phyloP scores from a whole-genome alignment of 202 grass and related monocot genomes.

The Carex arenaria region DNA sequence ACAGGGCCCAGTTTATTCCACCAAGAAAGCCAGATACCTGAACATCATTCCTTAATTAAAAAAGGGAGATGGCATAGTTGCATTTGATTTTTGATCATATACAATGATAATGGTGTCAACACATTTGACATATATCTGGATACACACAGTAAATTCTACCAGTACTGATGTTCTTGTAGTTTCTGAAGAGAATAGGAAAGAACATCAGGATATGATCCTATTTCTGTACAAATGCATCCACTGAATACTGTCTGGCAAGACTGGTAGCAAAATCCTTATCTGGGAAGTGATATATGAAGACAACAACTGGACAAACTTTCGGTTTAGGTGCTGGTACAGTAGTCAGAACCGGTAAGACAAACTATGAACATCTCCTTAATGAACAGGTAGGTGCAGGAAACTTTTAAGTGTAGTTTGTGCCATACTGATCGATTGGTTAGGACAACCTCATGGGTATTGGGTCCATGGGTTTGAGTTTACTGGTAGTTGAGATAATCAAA shows the following conservation, averaged over 20 bases:
- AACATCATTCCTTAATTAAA: slow-evolving; percentile 1
- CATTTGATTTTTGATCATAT: slow-evolving; percentile 2
- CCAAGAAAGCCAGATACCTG: slow-evolving; percentile 91
- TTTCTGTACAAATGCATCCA: neutral
- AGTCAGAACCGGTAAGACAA: neutral
- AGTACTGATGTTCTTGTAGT: neutral
- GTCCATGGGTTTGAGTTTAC: neutral
- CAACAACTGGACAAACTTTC: neutral
- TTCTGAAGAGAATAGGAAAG: neutral
- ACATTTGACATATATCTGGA: neutral
- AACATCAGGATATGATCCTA: neutral
- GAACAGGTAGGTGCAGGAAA: neutral
- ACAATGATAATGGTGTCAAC: slow-evolving; percentile 2
- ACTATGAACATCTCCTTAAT: neutral
- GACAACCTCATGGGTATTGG: neutral
- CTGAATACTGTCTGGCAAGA: neutral
- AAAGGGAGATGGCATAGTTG: neutral
- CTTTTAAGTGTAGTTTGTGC: neutral
- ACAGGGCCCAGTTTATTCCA: slow-evolving; percentile 99
- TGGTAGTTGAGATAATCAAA: neutral
- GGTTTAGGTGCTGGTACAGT: neutral
- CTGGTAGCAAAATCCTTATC: neutral
- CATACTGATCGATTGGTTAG: neutral
- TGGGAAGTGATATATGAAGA: neutral
- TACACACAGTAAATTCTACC: slow-evolving; percentile 11